Conservation (phyloP, 1,139 yeast species). For the Pichia sp. region DNA sequence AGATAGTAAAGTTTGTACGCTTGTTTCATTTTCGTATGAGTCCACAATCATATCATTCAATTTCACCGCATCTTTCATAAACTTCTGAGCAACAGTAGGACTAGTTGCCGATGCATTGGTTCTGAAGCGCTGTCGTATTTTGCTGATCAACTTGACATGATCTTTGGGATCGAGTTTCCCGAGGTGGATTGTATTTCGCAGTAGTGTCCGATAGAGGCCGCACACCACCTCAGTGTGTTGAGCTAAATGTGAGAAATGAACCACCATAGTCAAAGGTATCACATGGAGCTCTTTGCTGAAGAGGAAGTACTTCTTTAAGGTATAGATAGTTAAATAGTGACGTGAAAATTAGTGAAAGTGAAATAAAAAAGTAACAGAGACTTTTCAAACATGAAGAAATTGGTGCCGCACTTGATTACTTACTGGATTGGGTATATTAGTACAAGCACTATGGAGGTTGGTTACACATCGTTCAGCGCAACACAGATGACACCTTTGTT, state of each 20-base stretch:
- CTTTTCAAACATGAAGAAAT: background rate
- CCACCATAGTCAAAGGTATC: background rate
- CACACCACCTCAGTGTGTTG: slow-evolving; percentile 3
- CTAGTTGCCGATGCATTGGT: background rate
- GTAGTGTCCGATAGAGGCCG: slow-evolving; percentile 9
- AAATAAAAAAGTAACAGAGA: background rate
- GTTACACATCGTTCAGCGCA: slow-evolving; percentile 84
- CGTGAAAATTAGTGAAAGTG: background rate
- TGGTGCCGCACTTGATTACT: background rate
- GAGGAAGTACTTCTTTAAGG: background rate
- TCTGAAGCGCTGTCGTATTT: slow-evolving; percentile 6
- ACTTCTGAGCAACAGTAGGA: background rate
- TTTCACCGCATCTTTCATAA: background rate
- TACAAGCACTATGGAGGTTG: background rate
- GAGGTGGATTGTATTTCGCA: slow-evolving; percentile 11
- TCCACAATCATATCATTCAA: background rate
- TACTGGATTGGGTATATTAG: background rate
- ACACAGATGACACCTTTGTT: slow-evolving; percentile 96
- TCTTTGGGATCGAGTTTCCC: background rate
- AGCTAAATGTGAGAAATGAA: background rate
- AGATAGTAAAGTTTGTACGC: background rate
- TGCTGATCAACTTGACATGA: slow-evolving; percentile 1
- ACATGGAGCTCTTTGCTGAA: background rate
- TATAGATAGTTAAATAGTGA: too few species aligned
- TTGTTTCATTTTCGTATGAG: background rate